Base-by-base conservation (phyloP, 2,329 filamentous ascomycete species). In the Dendrostoma leiphaemia region DNA sequence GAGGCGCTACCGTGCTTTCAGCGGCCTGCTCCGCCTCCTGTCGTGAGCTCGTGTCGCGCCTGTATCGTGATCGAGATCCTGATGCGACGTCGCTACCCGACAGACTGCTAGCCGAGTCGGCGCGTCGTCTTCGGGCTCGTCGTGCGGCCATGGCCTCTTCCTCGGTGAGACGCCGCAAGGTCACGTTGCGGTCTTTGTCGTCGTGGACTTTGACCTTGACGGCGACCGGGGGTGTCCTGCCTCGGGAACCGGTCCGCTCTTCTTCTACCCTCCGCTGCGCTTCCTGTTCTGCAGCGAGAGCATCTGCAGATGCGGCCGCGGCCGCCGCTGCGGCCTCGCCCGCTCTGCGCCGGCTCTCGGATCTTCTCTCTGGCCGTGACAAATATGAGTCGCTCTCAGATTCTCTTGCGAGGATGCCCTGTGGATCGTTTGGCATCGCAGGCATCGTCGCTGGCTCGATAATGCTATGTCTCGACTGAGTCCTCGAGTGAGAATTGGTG, bases 121-220 rank as follows among this genome's bases (percentile, higher is more conserved):
- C 73, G 48, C 81, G 71, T 41, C 72, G 65, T 46, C 71, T 67
- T 23, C 68, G 64, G 9, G 69, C 67, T 41, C 73, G 72, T 12
- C 71, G 66, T 4, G 67, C 70, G 28, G 73, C 73, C 31, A 74
- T 72, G 3, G 79, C 74, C 64, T 87, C 84, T 58, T 83, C 79
- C 24, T 85, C 82, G 0, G 84, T 85, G 23, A 86, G 69, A 32
- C 81, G 75, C 34, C 83, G 77, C 38, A 87, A 69, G 13, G 83
- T 87, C 53, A 87, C 77, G 59, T 84, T 84, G 58, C 79, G 74
- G 55, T 83, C 79, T 29, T 75, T 76, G 61, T 86, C 82, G 59
- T 84, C 80, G 59, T 84, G 79, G 44, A 85, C 74, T 62, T 80
- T 81, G 53, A 86, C 70, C 64, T 82, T 84, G 54, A 86, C 78